Percentiles rank a stretch among this genome's conserved stretches.
Conservation (phyloP, 176 grass and related monocot genomes). For the Ananas comosus region DNA sequence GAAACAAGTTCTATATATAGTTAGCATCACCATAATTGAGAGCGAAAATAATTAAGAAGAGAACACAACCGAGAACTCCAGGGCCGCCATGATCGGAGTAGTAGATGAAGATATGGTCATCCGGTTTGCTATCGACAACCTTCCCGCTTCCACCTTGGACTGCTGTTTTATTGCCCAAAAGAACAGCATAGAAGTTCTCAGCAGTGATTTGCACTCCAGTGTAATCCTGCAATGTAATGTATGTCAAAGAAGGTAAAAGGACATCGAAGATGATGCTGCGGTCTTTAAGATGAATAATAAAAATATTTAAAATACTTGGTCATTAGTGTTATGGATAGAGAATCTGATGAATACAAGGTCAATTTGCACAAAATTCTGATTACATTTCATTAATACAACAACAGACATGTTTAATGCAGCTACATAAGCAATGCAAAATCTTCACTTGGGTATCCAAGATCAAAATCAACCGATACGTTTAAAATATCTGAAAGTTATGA, state of each 20-base stretch:
- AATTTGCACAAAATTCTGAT: too few relatives aligned
- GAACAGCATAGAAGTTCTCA: constrained; percentile 65
- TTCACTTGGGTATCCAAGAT: too few relatives aligned
- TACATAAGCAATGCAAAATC: too few relatives aligned
- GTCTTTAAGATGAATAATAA: too few relatives aligned
- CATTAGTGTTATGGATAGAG: too few relatives aligned
- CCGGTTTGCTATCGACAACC: constrained; percentile 74
- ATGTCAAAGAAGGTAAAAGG: constrained; percentile 1
- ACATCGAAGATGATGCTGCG: background rate
- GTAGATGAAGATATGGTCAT: constrained; percentile 93
- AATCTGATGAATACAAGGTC: too few relatives aligned
- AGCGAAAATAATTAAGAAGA: background rate
- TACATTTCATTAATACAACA: too few relatives aligned
- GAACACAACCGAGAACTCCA: constrained; percentile 71
- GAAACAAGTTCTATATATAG: background rate
- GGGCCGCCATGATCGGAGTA: constrained; percentile 93
- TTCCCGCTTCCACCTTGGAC: constrained; percentile 86
- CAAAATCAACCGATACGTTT: too few relatives aligned
- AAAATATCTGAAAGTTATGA: too few relatives aligned
- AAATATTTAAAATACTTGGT: too few relatives aligned
- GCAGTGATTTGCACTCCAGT: constrained; percentile 52
- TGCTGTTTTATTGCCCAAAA: constrained; percentile 66
- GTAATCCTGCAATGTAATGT: constrained; percentile 51
- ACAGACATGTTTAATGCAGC: too few relatives aligned
- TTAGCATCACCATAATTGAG: constrained; percentile 7